phyloP scores from a whole-genome alignment of 192 early-diverging fungal genomes.

The Backusella psychrophila region DNA sequence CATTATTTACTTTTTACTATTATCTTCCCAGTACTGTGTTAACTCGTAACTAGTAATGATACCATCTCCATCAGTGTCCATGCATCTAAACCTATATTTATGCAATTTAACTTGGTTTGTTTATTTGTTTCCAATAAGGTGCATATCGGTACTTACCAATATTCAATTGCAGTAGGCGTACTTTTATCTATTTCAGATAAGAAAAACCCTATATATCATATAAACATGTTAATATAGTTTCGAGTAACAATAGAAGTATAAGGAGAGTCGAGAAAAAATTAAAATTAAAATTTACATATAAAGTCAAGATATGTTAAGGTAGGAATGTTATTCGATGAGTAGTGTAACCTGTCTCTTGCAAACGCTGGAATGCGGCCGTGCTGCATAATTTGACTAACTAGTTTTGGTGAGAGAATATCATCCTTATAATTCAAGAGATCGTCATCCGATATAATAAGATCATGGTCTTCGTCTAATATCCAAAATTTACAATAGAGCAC shows the following conservation, averaged over 20 bases:
- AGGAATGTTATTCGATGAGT: background rate
- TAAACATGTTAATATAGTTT: background rate
- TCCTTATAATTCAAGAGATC: constrained; percentile 76
- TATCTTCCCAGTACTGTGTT: constrained; percentile 83
- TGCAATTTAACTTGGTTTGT: background rate
- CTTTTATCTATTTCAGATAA: constrained; percentile 37
- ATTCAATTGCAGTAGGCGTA: constrained; percentile 33
- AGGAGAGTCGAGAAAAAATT: background rate
- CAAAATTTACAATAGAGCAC: constrained; percentile 98
- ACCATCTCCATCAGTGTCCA: constrained; percentile 92
- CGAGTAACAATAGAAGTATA: background rate
- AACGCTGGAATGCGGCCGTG: constrained; percentile 47
- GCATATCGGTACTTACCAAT: constrained; percentile 25
- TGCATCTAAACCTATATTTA: constrained; percentile 80
- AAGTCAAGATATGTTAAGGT: constrained; percentile 36
- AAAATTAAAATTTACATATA: constrained; percentile 31
- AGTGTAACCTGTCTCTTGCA: constrained; percentile 5
- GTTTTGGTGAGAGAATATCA: constrained; percentile 62
- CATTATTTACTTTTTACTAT: constrained; percentile 36
- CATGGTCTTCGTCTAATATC: constrained; percentile 89
- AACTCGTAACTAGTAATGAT: constrained; percentile 83
- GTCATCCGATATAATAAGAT: constrained; percentile 68
- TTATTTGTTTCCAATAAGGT: background rate
- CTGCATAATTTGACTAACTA: constrained; percentile 73
- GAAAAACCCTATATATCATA: constrained; percentile 33